Evolutionary conservation across 2,329 filamentous ascomycete species (phyloP).

Genomic region (Paracamarosporium sp.): DNA sequence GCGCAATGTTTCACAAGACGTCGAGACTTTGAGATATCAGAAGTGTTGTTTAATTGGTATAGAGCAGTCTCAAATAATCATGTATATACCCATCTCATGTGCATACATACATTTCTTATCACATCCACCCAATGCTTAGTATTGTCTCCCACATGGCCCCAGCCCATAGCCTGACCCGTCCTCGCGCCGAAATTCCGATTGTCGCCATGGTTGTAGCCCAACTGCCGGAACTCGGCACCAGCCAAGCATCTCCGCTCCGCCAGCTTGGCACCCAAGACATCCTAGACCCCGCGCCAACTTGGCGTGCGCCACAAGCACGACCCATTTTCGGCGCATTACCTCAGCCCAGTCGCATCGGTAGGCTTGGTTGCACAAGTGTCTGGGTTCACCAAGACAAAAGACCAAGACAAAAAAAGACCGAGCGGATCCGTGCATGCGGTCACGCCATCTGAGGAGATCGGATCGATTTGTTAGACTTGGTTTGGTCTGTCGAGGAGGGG

Average conservation of each 20-base stretch:
- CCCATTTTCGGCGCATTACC: neutral
- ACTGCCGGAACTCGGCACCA: constrained; percentile 1
- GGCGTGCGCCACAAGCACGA: neutral
- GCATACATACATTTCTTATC: neutral
- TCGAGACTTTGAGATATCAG: neutral
- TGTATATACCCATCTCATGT: neutral
- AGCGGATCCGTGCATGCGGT: too few relatives aligned
- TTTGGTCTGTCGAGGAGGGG: too few relatives aligned
- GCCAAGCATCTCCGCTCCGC: constrained; percentile 5
- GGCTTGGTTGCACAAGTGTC: neutral
- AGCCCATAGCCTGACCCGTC: neutral
- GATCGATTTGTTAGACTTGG: too few relatives aligned
- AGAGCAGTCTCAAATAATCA: neutral
- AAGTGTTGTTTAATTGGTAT: too few relatives aligned
- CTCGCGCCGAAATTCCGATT: neutral
- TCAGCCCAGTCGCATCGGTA: neutral
- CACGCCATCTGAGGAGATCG: too few relatives aligned
- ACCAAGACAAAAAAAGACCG: too few relatives aligned
- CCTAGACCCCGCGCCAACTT: neutral
- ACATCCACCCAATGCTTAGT: too few relatives aligned
- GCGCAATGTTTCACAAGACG: neutral
- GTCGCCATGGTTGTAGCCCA: neutral
- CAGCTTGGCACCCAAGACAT: neutral
- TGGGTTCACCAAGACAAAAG: too few relatives aligned
- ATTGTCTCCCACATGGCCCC: neutral